These are phyloP conservation scores for Hymenoscyphus scutula DNA, from an alignment of 2,329 filamentous ascomycete genomes.

Conservation along the genomic window DNA sequence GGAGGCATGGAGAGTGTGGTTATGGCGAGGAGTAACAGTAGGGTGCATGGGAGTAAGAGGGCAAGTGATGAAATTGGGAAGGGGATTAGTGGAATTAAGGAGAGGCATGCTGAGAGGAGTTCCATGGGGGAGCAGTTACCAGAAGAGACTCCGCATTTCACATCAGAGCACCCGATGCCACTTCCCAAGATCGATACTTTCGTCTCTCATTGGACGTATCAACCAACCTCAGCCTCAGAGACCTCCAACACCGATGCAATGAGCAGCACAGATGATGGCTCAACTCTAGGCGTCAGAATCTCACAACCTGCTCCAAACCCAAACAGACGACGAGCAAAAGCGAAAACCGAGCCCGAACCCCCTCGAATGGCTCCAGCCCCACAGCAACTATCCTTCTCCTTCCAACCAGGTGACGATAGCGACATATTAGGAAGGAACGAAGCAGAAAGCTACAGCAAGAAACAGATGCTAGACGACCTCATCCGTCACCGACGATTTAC, in stretches of 20 bases:
- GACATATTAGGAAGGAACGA: conserved; percentile 15
- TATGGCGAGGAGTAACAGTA: conserved; percentile 32
- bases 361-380: not conserved
- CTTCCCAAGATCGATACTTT: not conserved
- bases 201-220: not conserved
- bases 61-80: conserved; percentile 24
- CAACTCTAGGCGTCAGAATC: not conserved
- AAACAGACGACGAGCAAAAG: not conserved
- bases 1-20: conserved; percentile 34
- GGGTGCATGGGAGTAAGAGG: conserved; percentile 29
- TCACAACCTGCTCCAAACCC: not conserved
- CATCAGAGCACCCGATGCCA: conserved; percentile 1
- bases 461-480: conserved; percentile 11
- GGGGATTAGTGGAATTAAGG: conserved; percentile 27
- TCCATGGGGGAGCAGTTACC: conserved; percentile 7
- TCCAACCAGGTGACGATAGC: conserved; percentile 29
- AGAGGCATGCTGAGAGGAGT: conserved; percentile 18
- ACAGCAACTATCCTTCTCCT: conserved; percentile 26
- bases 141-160: not conserved
- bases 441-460: conserved; percentile 1
- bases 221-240: conserved; percentile 21
- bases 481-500: conserved; percentile 11
- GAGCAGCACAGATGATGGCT: conserved; percentile 1
- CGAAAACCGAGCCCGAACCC: not conserved
- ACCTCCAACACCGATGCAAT: conserved; percentile 15